Conservation (phyloP, 1,284 basidiomycete genomes). For the Moesziomyces sp. region DNA sequence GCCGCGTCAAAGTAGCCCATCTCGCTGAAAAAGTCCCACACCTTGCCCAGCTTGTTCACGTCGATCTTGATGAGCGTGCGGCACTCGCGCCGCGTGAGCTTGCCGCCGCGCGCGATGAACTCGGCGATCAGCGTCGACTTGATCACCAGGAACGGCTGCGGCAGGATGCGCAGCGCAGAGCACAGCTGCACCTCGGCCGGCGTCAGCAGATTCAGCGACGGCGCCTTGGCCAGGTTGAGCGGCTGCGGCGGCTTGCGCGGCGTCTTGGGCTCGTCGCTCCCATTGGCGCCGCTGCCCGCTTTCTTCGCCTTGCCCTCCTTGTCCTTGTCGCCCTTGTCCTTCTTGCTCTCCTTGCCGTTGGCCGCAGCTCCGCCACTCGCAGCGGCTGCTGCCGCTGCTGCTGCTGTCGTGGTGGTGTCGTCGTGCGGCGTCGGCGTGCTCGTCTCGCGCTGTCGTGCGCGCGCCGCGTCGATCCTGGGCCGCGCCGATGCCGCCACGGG, state of each 20-base stretch:
- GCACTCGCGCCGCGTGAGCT: conserved; percentile 58
- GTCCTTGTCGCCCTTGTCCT: conserved; percentile 25
- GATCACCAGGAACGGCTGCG: conserved; percentile 63
- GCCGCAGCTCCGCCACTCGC: background rate
- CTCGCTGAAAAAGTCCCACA: conserved; percentile 64
- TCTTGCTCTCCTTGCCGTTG: conserved; percentile 31
- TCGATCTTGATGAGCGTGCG: conserved; percentile 60
- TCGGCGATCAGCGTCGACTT: conserved; percentile 63
- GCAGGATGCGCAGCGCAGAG: conserved; percentile 62
- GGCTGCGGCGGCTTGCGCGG: conserved; percentile 54
- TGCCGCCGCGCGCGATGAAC: conserved; percentile 54
- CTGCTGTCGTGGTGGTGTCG: conserved; percentile 14
- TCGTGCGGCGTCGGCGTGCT: conserved; percentile 48
- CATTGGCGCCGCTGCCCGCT: conserved; percentile 1
- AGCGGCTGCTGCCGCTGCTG: background rate
- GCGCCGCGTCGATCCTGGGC: conserved; percentile 37
- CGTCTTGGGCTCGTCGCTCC: conserved; percentile 45
- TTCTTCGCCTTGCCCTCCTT: conserved; percentile 21
- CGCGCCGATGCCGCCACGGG: conserved; percentile 31
- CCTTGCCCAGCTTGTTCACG: conserved; percentile 62
- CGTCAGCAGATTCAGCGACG: conserved; percentile 62
- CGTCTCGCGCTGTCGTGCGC: conserved; percentile 52
- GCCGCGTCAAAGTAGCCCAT: conserved; percentile 62
- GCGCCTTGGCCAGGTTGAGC: conserved; percentile 58
- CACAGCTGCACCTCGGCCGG: conserved; percentile 60